phyloP scores from a whole-genome alignment of 306 rosid species.

The Arachis stenosperma region DNA sequence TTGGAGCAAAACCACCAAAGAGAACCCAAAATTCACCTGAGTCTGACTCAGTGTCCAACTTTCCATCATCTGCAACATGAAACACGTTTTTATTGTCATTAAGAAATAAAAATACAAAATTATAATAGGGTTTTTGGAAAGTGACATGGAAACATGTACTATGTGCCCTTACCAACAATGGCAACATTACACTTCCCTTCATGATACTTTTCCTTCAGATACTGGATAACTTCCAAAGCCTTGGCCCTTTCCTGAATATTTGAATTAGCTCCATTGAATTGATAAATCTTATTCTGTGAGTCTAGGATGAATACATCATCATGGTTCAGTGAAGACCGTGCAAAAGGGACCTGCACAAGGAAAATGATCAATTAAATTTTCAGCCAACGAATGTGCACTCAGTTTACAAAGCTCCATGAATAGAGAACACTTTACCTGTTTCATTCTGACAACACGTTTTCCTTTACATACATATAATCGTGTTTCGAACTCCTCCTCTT shows the following conservation, averaged over 20 bases:
- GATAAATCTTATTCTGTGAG: slow-evolving; percentile 79
- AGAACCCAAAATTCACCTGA: slow-evolving; percentile 99
- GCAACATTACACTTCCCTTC: slow-evolving; percentile 89
- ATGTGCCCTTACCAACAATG: slow-evolving; percentile 83
- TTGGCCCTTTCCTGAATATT: slow-evolving; percentile 99
- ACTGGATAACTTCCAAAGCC: slow-evolving; percentile 94
- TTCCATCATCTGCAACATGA: slow-evolving; percentile 84
- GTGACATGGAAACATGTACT: slow-evolving; percentile 33
- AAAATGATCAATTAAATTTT: slow-evolving; percentile 39
- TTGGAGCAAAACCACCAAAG: slow-evolving; percentile 99
- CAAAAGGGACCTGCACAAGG: slow-evolving; percentile 84
- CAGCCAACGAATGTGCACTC: slow-evolving; percentile 41
- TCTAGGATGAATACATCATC: slow-evolving; percentile 98
- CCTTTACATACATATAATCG: slow-evolving; percentile 88
- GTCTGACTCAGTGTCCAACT: slow-evolving; percentile 97
- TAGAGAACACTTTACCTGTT: slow-evolving; percentile 66
- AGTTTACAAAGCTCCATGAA: slow-evolving; percentile 30
- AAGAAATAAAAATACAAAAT: slow-evolving; percentile 34
- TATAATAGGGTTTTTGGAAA: slow-evolving; percentile 20
- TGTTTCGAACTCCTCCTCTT: slow-evolving; percentile 87
- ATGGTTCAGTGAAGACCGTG: slow-evolving; percentile 92
- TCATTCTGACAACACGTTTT: slow-evolving; percentile 98
- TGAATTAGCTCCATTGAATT: slow-evolving; percentile 98
- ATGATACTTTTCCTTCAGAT: slow-evolving; percentile 92
- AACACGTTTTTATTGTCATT: slow-evolving; percentile 36